phyloP scores from a whole-genome alignment of 257 asterid species.

The Rehmannia glutinosa region DNA sequence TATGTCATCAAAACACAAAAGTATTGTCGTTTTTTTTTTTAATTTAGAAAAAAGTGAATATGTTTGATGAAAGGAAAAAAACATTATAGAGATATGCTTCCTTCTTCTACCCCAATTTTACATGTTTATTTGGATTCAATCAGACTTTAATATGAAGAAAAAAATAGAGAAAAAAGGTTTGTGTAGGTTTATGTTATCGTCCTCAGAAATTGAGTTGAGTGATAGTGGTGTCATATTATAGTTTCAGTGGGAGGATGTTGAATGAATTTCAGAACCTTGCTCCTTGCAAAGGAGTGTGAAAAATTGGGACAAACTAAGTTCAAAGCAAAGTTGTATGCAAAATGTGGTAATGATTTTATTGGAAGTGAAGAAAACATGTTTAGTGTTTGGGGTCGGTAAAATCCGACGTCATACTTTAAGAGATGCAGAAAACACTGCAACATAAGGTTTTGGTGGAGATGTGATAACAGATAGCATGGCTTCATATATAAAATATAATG shows the following conservation, averaged over 20 bases:
- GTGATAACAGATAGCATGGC: not conserved
- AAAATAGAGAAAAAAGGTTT: too few relatives aligned
- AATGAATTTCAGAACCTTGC: too few relatives aligned
- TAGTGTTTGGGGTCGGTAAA: not conserved
- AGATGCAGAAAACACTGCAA: too few relatives aligned
- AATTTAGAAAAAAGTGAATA: too few relatives aligned
- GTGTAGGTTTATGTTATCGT: too few relatives aligned
- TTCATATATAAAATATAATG: not conserved
- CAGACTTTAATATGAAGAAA: too few relatives aligned
- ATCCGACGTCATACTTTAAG: not conserved
- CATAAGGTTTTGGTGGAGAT: not conserved
- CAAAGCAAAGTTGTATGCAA: not conserved
- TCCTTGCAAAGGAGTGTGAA: not conserved
- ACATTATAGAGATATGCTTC: not conserved
- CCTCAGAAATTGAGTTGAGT: too few relatives aligned
- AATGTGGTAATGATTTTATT: not conserved
- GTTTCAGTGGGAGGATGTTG: too few relatives aligned
- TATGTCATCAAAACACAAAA: conserved; percentile 50
- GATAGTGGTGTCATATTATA: too few relatives aligned
- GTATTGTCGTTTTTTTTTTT: not conserved
- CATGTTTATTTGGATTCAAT: not conserved
- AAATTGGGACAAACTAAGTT: not conserved
- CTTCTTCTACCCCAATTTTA: not conserved
- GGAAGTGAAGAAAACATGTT: not conserved
- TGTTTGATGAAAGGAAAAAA: not conserved